Conservation (phyloP, 2,329 filamentous ascomycete species). For the Cercospora janseana region DNA sequence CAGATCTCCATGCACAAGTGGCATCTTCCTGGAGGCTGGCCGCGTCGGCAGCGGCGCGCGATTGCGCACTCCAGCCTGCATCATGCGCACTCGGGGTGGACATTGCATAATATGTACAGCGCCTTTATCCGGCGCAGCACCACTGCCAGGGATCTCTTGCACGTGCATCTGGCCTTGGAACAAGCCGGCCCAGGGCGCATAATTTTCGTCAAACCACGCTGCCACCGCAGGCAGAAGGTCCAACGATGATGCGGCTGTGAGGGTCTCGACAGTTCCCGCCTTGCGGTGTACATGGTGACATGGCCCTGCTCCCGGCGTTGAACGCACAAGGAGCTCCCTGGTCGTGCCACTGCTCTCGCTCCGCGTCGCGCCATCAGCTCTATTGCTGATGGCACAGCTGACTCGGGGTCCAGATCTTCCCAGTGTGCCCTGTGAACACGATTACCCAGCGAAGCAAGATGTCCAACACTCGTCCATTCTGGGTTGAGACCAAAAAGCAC, state of each 20-base stretch:
- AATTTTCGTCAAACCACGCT: too few relatives aligned
- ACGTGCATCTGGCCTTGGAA: not conserved
- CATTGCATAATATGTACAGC: constrained; percentile 23
- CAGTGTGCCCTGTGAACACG: not conserved
- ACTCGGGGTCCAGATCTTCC: constrained; percentile 14
- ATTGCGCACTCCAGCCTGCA: constrained; percentile 26
- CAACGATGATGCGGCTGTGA: not conserved
- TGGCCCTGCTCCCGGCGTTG: constrained; percentile 18
- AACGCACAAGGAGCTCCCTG: constrained; percentile 18
- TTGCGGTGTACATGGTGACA: constrained; percentile 5
- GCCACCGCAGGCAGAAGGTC: not conserved
- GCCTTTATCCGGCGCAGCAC: constrained; percentile 20
- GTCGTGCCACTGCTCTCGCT: constrained; percentile 13
- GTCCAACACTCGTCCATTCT: not conserved
- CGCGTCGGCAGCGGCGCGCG: constrained; percentile 25
- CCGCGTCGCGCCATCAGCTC: constrained; percentile 21
- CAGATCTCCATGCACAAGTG: constrained; percentile 25
- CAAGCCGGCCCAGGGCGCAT: too few relatives aligned
- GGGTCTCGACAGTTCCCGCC: constrained; percentile 2
- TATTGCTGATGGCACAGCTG: constrained; percentile 10
- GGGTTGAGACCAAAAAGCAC: not conserved
- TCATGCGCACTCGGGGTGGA: constrained; percentile 16
- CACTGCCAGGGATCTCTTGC: constrained; percentile 19
- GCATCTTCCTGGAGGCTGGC: constrained; percentile 21
- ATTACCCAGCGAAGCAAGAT: not conserved